phyloP scores from a whole-genome alignment of 2,329 filamentous ascomycete species.

The Pseudocercospora vitis region DNA sequence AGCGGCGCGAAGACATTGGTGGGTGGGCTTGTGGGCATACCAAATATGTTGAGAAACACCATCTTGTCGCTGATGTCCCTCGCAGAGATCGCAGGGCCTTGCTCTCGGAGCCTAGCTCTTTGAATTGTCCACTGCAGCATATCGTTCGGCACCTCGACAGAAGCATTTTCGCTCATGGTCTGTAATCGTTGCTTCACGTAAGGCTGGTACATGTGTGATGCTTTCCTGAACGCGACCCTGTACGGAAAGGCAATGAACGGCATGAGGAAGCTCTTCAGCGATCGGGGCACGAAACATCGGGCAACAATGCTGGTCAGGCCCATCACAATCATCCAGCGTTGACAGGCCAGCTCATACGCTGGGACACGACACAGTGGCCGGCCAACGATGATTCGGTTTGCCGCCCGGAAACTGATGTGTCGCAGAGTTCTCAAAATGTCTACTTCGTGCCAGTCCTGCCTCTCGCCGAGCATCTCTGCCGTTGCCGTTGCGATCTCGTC shows the following conservation, averaged over 20 bases:
- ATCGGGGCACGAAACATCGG: slow-evolving; percentile 4
- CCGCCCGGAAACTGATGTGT: slow-evolving; percentile 20
- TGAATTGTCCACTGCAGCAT: not conserved
- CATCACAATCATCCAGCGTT: slow-evolving; percentile 15
- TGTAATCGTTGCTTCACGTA: too few relatives aligned
- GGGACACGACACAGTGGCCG: slow-evolving; percentile 16
- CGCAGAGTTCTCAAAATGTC: slow-evolving; percentile 13
- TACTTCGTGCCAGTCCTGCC: slow-evolving; percentile 7
- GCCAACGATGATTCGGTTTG: slow-evolving; percentile 24
- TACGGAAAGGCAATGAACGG: slow-evolving; percentile 7
- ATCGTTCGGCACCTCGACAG: not conserved
- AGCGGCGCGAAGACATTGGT: too few relatives aligned
- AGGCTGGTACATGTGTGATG: too few relatives aligned
- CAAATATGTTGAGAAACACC: not conserved
- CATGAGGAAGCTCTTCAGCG: slow-evolving; percentile 10
- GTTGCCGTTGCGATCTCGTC: slow-evolving; percentile 15
- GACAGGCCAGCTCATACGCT: slow-evolving; percentile 10
- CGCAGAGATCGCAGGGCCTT: not conserved
- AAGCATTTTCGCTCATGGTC: too few relatives aligned
- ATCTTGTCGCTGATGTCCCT: not conserved
- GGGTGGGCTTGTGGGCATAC: too few relatives aligned
- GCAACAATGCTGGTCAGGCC: slow-evolving; percentile 16
- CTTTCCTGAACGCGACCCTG: too few relatives aligned
- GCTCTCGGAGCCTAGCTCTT: not conserved
- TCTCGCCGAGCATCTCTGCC: slow-evolving; percentile 11